phyloP scores from a whole-genome alignment of 768 basidiomycete genomes.

The Lactarius quietus region DNA sequence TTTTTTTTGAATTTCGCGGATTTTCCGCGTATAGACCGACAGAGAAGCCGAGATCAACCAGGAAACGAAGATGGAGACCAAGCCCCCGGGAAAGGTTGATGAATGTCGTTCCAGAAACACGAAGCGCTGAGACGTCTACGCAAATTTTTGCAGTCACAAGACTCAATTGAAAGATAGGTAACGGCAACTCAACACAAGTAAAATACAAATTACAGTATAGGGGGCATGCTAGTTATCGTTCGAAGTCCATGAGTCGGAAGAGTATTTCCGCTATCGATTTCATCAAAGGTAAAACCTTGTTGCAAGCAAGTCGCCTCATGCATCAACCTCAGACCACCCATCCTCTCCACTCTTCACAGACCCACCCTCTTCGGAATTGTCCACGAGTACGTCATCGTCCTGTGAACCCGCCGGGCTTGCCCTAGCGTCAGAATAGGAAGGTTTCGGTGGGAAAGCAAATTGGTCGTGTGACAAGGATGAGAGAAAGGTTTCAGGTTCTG shows the following conservation, averaged over 20 bases:
- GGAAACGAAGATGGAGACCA: background rate
- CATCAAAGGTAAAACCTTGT: background rate
- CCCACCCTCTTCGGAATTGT: conserved; percentile 9
- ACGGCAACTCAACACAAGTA: background rate
- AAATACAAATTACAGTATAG: background rate
- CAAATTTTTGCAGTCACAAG: too few relatives aligned
- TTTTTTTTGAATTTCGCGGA: background rate
- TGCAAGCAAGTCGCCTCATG: background rate
- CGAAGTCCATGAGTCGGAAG: background rate
- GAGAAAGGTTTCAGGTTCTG: conserved; percentile 11
- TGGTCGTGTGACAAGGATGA: conserved; percentile 14
- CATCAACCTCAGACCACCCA: conserved; percentile 18
- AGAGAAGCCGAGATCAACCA: background rate
- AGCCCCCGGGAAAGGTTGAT: background rate
- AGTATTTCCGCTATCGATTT: background rate
- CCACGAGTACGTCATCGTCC: conserved; percentile 12
- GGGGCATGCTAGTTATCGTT: background rate
- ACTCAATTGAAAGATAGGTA: background rate
- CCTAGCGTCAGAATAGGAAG: background rate
- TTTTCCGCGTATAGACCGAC: background rate
- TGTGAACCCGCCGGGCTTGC: background rate
- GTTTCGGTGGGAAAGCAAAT: conserved; percentile 18
- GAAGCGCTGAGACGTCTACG: too few relatives aligned
- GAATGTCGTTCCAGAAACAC: background rate
- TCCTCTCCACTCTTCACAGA: conserved; percentile 11